Evolutionary conservation across 108 stramenopile species (phyloP), one percentile per base, ranked within the genome.

Genomic region (Skeletonema menzelii): DNA sequence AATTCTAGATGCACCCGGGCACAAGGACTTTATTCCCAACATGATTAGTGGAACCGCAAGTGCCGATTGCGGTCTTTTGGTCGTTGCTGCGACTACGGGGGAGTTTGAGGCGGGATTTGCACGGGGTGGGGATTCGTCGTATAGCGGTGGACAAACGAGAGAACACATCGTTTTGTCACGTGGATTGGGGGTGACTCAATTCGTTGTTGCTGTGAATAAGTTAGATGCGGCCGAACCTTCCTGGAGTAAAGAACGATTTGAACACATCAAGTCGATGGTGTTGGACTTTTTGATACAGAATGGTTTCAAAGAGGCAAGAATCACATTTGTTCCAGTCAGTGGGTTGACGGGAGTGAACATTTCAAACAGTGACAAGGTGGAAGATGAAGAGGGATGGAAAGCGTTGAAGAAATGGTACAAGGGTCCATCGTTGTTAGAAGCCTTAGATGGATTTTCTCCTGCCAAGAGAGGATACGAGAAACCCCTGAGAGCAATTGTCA

Each of bases 131-230:
- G 65, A 27, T 24, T 37, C 31, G 2, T 27, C 53, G 13, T 59
- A 64, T 40, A 19, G 19, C 17, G 76, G 76, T 19, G 93, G 93
- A 44, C 91, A 93, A 76, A 91, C 91, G 47, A 83, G 87, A 49
- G 93, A 95, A 81, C 93, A 95, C 73, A 87, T 91, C 14, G 55
- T 93, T 53, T 71, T 93, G 26, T 86, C 88, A 10, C 85, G 86
- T 53, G 86, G 86, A 31, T 82, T 93, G 47, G 93, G 93, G 40
- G 88, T 93, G 38, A 82, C 69, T 42, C 89, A 89, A 74, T 81
- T 95, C 76, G 76, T 95, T 30, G 90, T 95, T 61, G 91, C 90
- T 26, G 82, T 95, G 58, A 95, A 95, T 74, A 95, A 95, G 73
- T 88, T 95, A 80, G 93, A 95, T 74, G 85, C 76, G 5, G 72